Evolutionary conservation across 805 yeast species (phyloP), one percentile per base, ranked within the genome.

Genomic region (Starmerella asiatica): DNA sequence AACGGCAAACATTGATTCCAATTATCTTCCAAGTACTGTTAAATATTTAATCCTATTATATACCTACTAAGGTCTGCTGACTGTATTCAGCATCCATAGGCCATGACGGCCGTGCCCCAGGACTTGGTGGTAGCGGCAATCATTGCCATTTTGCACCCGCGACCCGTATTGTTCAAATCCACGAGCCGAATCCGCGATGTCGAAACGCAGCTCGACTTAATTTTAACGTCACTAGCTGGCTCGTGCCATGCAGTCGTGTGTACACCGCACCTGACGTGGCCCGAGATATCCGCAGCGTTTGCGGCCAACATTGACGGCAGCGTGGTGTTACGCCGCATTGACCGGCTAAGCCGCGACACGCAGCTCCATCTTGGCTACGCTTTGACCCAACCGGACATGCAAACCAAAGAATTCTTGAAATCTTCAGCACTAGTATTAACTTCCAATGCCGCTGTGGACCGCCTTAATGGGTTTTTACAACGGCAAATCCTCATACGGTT

Each of bases 401-500:
- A 17, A 3, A 15, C 34, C 2, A 4, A 26, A 3, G 20, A 16
- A 17, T 18, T 34, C 19, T 5, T 34, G 17, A 24, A 14, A 2
- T 6, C 37, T 4, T 26, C 42, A 3, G 40, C 41, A 2, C 21
- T 46, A 11, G 31, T 45, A 2, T 35, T 45, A 36, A 38, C 49
- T 8, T 26, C 44, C 16, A 33, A 17, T 16, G 21, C 5, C 16
- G 21, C 39, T 9, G 28, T 35, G 14, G 41, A 40, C 12, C 14
- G 14, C 4, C 27, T 46, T 30, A 42, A 46, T 17, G 44, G 46
- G 2, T 31, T 32, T 18, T 36, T 48, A 29, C 33, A 46, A 8
- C 37, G 45, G 17, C 48, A 37, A 21, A 33, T 48, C n/a, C 33
- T 48, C 28, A 16, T 43, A n/a, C 40, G 37, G 30, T 48, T 40